Base-by-base conservation (phyloP, 148 eudicot species). In the Arbutus unedo region DNA sequence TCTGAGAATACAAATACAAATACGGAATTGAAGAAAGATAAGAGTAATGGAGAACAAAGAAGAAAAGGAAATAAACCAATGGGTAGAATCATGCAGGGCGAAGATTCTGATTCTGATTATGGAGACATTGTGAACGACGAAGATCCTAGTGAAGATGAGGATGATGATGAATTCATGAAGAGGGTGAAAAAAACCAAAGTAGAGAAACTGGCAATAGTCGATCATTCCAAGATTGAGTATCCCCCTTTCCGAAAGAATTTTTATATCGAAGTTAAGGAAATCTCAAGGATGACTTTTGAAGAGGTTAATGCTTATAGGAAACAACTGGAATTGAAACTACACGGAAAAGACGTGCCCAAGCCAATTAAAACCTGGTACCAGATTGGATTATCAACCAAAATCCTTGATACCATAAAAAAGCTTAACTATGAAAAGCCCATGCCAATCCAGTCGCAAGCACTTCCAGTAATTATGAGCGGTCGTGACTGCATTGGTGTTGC, bases 401-500 rank as follows among this genome's bases (percentile, higher is more conserved):
- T 93, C 47, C 83, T 93, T 84, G 97, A 92, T 48, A 90, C 90
- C 6, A 93, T 93, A 80, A 90, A 86, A 85, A 93, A 92, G 87
- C 82, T 90, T 74, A 91, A 87, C 79, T 93, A 83, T 82, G 97
- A 93, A 74, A 93, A 91, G 82, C 97, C 97, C 8, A 93, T 92
- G 95, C 83, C 95, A n/a, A 93, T 93, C 81, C 97, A 93, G 88
- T 84, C 95, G 56, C 97, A 93, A 86, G 95, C 97, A 31, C 86
- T 93, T 73, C 97, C 97, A 3, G 85, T 91, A 57, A 92, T 93
- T 60, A 92, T 93, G 97, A 93, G 95, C 51, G 97, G 97, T 56
- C 91, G 97, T 74, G 97, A 93, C 80, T 93, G 97, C 79, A 93
- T 93, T 76, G 97, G 97, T 82, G 70, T 93, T 82, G 97, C 94